These are phyloP conservation scores for Candida loeiensis DNA, from an alignment of 805 yeast species.

Conservation along the genomic window DNA sequence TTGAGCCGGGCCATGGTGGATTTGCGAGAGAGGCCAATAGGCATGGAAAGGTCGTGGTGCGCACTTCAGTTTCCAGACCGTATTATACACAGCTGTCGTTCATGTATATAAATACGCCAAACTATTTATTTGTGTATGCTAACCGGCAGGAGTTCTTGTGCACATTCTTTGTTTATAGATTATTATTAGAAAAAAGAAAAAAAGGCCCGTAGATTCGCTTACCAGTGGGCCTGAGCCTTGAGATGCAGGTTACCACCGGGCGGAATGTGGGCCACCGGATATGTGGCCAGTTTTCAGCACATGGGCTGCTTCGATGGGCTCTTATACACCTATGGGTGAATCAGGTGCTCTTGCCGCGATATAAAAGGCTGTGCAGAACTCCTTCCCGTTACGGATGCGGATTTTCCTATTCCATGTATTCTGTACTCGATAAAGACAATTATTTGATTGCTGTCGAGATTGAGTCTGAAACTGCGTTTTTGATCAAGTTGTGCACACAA, in stretches of 20 bases:
- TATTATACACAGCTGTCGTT: no score
- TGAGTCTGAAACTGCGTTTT: background rate
- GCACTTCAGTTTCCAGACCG: no score
- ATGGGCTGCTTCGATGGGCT: background rate
- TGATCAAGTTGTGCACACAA: no score
- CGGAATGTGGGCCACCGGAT: no score
- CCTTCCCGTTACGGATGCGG: background rate
- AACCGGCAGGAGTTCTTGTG: constrained; percentile 2
- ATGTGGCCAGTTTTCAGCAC: no score
- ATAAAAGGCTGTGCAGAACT: background rate
- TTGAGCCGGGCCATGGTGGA: constrained; percentile 4
- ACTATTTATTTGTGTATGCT: background rate
- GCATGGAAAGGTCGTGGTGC: no score
- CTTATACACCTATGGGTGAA: background rate
- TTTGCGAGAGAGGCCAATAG: constrained; percentile 3
- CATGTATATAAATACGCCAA: constrained; percentile 3
- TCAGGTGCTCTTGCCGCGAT: background rate
- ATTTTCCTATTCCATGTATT: constrained; percentile 1
- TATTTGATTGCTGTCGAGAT: background rate
- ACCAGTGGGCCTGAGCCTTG: background rate
- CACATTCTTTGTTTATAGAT: constrained; percentile 1
- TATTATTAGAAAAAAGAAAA: constrained; percentile 1
- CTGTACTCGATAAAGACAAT: background rate
- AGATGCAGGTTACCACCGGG: no score
- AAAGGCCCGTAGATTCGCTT: background rate